Evolutionary conservation across 2,329 filamentous ascomycete species (phyloP).

Genomic region (Fusarium neocosmosporiellum): DNA sequence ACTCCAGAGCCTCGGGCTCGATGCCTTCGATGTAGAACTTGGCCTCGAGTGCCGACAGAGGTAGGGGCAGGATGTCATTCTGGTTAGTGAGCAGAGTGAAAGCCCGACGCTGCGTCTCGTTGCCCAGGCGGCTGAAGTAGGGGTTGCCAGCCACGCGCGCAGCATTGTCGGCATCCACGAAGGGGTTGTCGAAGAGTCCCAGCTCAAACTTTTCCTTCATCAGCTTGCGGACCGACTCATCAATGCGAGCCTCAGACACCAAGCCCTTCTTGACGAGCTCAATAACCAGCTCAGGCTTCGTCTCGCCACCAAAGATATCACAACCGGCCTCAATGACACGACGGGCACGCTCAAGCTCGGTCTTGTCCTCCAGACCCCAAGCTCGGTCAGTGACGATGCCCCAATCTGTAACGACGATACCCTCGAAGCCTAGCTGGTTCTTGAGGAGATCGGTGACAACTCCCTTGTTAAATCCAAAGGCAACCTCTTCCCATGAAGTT

Average conservation of each 20-base stretch:
- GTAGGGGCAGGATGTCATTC: conserved; percentile 36
- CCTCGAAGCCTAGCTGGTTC: conserved; percentile 60
- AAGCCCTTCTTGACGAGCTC: conserved; percentile 57
- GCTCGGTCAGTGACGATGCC: conserved; percentile 63
- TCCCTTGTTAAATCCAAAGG: conserved; percentile 62
- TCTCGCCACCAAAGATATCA: conserved; percentile 65
- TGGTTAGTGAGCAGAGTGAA: conserved; percentile 45
- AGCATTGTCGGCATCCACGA: conserved; percentile 54
- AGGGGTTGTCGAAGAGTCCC: conserved; percentile 63
- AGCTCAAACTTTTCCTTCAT: conserved; percentile 63
- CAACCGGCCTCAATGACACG: conserved; percentile 60
- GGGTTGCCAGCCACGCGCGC: conserved; percentile 54
- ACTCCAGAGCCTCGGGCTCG: conserved; percentile 23
- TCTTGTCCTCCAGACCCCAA: conserved; percentile 60
- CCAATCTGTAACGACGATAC: conserved; percentile 65
- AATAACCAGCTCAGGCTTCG: conserved; percentile 58
- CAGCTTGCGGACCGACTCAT: conserved; percentile 58
- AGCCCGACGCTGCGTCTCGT: conserved; percentile 42
- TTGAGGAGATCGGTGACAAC: conserved; percentile 62
- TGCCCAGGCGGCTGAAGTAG: conserved; percentile 50
- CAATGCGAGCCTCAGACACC: conserved; percentile 54
- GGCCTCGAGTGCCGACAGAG: conserved; percentile 6
- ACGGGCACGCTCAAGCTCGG: conserved; percentile 49
- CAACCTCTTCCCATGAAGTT: conserved; percentile 59
- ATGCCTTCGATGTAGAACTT: conserved; percentile 42